Base-by-base conservation (phyloP, 768 basidiomycete genomes). In the Hypholoma fasciculare region DNA sequence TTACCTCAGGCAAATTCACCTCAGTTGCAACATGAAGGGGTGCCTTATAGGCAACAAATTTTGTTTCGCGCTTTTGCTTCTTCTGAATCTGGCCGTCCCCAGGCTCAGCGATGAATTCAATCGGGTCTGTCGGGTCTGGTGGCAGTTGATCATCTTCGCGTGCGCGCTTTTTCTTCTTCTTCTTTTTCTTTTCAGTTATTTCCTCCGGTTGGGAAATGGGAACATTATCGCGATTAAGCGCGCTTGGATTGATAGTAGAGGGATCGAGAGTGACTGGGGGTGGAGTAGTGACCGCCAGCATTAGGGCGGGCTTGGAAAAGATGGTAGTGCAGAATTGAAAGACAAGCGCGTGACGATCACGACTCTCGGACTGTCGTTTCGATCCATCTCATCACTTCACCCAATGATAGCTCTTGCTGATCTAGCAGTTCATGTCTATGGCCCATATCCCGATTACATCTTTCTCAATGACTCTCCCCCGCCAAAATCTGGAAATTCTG, bases 291-390 rank as follows among this genome's bases (percentile, higher is more conserved):
- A 65, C 65, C 57, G 70, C 69, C 64, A 71, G 69, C 73, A 78
- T 79, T 79, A 79, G 79, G 79, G 77, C 69, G 71, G 77, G 78
- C 75, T 73, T 61, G 58, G 63, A 57, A 60, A 59, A 63, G 55
- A 59, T 61, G 54, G 56, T 55, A 54, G 51, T 20, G 17, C 23
- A 34, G 54, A 51, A 50, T 7, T 39, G 51, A 61, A 52, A 57
- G 37, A 48, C 54, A 49, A 59, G 40, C 34, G 42, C 42, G 46
- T 55, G 59, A 67, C 60, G 17, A 37, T 52, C 44, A 61, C 17
- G 27, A 30, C 46, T 43, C 12, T 30, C 39, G 13, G 8, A 12
- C 34, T 16, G 19, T n/a, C n/a, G 38, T 40, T 26, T 34, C 12
- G 20, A 36, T 14, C 19, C 36, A 8, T 51, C 17, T 36, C 23